Conservation (phyloP, 129 eudicot species). For the Silybum marianum region DNA sequence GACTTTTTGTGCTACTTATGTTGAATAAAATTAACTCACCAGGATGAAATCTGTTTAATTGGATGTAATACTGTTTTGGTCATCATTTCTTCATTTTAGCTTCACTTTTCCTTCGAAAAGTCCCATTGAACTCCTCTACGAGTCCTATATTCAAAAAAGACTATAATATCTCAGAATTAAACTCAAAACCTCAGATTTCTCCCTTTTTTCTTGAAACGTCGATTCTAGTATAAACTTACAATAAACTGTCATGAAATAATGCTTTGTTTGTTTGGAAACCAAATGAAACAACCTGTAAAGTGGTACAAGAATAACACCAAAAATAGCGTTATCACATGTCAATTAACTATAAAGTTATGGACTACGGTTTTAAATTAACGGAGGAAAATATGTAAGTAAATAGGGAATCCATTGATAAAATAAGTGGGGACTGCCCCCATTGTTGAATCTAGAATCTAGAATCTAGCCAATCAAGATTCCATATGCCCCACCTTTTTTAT, state of each 20-base stretch:
- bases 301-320: not conserved
- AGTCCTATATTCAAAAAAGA: not conserved
- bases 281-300: not conserved
- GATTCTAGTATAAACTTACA: not conserved
- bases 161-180: not conserved
- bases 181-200: not conserved
- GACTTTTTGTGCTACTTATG: too few relatives aligned
- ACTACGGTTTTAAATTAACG: too few relatives aligned
- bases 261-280: not conserved
- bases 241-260: too few relatives aligned
- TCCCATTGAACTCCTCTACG: not conserved
- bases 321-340: not conserved
- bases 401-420: too few relatives aligned
- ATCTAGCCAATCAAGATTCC: too few relatives aligned
- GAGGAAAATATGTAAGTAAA: too few relatives aligned
- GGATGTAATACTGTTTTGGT: not conserved
- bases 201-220: not conserved
- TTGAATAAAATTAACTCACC: too few relatives aligned
- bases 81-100: not conserved
- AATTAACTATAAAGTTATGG: too few relatives aligned
- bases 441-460: too few relatives aligned
- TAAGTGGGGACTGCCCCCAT: too few relatives aligned
- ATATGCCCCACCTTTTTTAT: too few relatives aligned
- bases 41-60: too few relatives aligned
- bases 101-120: not conserved